Percentiles rank a stretch among this genome's conserved stretches.
Conservation (phyloP, 108 stramenopile genomes). For the Aurantiochytrium sp. region DNA sequence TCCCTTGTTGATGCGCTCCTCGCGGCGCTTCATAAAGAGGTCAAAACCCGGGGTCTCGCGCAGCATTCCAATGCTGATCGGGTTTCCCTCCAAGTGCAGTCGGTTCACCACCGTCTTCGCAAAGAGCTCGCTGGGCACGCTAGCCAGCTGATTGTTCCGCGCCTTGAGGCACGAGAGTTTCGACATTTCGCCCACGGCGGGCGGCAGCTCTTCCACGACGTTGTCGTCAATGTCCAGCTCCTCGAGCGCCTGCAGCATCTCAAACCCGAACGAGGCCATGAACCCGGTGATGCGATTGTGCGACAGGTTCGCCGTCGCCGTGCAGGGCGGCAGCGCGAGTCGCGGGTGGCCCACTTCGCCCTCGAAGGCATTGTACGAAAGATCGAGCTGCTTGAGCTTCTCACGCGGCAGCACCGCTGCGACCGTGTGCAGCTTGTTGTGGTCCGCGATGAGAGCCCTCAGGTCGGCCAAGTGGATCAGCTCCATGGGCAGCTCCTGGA, state of each 20-base stretch:
- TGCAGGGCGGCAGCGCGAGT: background rate
- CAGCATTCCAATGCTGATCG: background rate
- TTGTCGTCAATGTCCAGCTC: slow-evolving; percentile 5
- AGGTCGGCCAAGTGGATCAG: background rate
- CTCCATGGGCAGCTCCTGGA: background rate
- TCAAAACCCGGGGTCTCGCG: background rate
- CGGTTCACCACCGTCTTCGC: background rate
- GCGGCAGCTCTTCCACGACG: background rate
- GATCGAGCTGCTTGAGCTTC: background rate
- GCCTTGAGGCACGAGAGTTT: slow-evolving; percentile 9
- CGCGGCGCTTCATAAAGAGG: background rate
- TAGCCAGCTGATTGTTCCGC: background rate
- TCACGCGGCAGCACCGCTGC: background rate
- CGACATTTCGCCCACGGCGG: background rate
- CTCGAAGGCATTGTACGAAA: background rate
- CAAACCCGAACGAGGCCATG: background rate
- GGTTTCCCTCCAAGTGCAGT: background rate
- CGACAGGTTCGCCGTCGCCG: background rate
- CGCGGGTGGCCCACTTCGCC: slow-evolving; percentile 13
- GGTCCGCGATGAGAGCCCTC: background rate
- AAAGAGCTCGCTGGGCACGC: background rate
- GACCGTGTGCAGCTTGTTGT: background rate
- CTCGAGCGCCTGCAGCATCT: background rate
- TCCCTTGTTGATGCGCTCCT: slow-evolving; percentile 5
- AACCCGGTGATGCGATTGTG: background rate